Conservation (phyloP, 306 rosid genomes). For the Heteromeles arbutifolia region DNA sequence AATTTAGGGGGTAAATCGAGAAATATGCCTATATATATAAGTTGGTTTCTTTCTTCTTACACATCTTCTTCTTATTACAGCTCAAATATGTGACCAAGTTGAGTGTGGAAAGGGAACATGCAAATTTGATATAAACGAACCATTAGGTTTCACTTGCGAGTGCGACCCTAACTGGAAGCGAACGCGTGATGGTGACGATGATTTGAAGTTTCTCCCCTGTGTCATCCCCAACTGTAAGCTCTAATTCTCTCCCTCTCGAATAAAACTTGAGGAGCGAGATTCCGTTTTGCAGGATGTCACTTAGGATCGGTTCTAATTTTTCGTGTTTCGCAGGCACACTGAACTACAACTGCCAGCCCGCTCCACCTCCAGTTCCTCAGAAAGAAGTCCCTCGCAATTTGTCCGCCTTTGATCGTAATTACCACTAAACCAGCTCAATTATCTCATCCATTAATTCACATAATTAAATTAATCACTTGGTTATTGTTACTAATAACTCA, state of each 20-base stretch:
- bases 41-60: background rate
- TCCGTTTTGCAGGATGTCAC: background rate
- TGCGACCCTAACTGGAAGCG: conserved; percentile 64
- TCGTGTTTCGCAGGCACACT: conserved; percentile 44
- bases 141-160: conserved; percentile 48
- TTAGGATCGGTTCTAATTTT: background rate
- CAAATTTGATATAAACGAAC: conserved; percentile 13
- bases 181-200: conserved; percentile 24
- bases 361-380: conserved; percentile 50
- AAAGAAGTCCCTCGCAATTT: conserved; percentile 38
- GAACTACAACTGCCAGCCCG: conserved; percentile 69
- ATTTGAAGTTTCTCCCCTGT: conserved; percentile 68
- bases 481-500: background rate
- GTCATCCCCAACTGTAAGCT: conserved; percentile 71
- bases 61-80: conserved; percentile 25
- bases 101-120: conserved; percentile 79
- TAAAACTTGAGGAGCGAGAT: background rate
- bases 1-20: too few relatives aligned
- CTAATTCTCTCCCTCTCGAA: background rate
- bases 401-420: conserved; percentile 62
- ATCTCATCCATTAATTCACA: background rate
- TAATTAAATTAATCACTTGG: background rate
- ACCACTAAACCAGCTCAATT: background rate
- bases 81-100: conserved; percentile 41
- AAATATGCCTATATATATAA: too few relatives aligned